A percentile compares a stretch with the other conserved stretches of the same genome.
phyloP scores from a whole-genome alignment of 257 asterid species.

The Solanum paucissectum region DNA sequence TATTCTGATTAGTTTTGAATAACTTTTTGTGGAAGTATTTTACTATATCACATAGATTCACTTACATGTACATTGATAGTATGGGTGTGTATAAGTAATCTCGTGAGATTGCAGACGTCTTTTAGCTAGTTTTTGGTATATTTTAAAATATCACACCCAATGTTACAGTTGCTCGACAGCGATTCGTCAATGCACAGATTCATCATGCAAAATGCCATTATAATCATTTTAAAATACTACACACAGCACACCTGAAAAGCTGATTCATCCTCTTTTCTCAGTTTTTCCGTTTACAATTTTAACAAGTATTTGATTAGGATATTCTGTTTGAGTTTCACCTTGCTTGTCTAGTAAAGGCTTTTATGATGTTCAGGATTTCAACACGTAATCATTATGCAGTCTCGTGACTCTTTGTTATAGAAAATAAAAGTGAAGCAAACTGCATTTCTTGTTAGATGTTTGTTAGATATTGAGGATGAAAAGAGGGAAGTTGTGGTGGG shows the following conservation, averaged over 20 bases:
- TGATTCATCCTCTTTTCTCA: neutral
- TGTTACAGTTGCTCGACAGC: neutral
- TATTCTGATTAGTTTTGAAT: neutral
- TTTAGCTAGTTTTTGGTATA: neutral
- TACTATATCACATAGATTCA: neutral
- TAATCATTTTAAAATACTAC: neutral
- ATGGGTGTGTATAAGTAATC: neutral
- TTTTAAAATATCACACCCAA: neutral
- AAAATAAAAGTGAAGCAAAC: too few species aligned
- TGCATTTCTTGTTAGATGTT: neutral
- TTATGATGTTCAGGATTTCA: too few species aligned
- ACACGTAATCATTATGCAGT: too few species aligned
- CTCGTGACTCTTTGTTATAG: too few species aligned
- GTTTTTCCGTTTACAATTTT: too few species aligned
- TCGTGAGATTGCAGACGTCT: neutral
- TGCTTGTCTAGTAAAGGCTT: neutral
- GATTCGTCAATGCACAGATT: neutral
- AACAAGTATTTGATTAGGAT: neutral
- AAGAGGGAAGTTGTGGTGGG: neutral
- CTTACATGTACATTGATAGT: neutral
- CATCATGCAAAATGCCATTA: neutral
- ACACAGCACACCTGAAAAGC: neutral
- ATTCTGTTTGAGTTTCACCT: neutral
- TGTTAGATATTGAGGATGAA: neutral
- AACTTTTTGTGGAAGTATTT: neutral